A percentile compares a stretch with the other conserved stretches of the same genome.
Evolutionary conservation across 768 basidiomycete species (phyloP).

Genomic region (Boletus pseudo-olivaceus): DNA sequence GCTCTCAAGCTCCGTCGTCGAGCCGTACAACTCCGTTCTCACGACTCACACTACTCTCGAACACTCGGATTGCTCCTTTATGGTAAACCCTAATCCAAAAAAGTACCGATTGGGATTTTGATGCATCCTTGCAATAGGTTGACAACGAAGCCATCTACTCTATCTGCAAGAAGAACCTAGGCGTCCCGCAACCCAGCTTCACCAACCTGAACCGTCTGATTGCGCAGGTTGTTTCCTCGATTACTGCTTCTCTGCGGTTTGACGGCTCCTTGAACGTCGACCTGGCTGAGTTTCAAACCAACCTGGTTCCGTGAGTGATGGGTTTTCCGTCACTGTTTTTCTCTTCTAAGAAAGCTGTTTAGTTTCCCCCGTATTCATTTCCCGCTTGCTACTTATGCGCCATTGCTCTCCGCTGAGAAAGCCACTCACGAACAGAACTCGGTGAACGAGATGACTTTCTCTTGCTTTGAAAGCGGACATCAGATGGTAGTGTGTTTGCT

Average conservation of each 20-base stretch:
- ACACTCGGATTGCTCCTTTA: constrained; percentile 99
- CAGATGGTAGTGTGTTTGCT: constrained; percentile 66
- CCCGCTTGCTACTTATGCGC: constrained; percentile 94
- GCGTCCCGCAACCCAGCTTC: constrained; percentile 83
- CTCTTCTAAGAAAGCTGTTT: constrained; percentile 2
- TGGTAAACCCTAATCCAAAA: constrained; percentile 49
- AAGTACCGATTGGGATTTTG: background rate
- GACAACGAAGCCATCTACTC: constrained; percentile 99
- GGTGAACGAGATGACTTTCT: constrained; percentile 96
- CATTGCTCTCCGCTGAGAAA: constrained; percentile 93
- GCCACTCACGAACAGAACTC: constrained; percentile 96
- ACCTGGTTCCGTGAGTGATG: constrained; percentile 84
- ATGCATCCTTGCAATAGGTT: constrained; percentile 47
- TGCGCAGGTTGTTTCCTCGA: constrained; percentile 96
- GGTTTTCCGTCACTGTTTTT: background rate
- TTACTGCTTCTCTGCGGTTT: constrained; percentile 96
- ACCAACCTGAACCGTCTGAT: constrained; percentile 94
- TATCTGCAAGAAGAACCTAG: constrained; percentile 96
- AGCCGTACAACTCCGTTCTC: constrained; percentile 97
- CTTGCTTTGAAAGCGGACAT: constrained; percentile 95
- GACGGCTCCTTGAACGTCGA: constrained; percentile 98
- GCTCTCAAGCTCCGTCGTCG: constrained; percentile 93
- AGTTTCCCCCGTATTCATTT: constrained; percentile 99
- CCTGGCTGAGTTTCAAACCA: constrained; percentile 97
- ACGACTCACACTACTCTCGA: constrained; percentile 99